A percentile compares a stretch with the other conserved stretches of the same genome.
Evolutionary conservation across 495 filamentous ascomycete genomes (phyloP).

Genomic region (Penicillium riverlandense): DNA sequence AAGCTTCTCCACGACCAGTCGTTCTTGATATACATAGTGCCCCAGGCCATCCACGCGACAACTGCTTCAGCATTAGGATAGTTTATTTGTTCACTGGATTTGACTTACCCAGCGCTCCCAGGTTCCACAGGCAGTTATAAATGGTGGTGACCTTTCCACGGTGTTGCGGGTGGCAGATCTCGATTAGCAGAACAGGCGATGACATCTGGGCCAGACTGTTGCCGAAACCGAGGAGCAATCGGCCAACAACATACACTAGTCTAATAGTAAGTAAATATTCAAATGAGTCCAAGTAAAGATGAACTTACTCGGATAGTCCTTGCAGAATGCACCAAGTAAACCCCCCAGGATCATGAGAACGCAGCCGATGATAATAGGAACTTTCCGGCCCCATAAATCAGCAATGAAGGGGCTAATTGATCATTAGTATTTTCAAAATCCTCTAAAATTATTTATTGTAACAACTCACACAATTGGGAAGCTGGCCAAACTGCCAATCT

Average conservation of each 20-base stretch:
- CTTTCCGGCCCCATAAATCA: constrained; percentile 51
- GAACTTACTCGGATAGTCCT: constrained; percentile 28
- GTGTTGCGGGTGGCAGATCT: constrained; percentile 56
- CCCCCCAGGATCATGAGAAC: constrained; percentile 55
- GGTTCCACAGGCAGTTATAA: constrained; percentile 59
- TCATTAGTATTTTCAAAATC: background rate
- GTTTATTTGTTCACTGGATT: background rate
- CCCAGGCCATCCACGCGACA: constrained; percentile 12
- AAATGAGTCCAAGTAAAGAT: too few relatives aligned
- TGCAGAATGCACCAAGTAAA: constrained; percentile 43
- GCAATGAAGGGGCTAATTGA: constrained; percentile 39
- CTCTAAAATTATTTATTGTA: too few relatives aligned
- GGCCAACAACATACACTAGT: constrained; percentile 15
- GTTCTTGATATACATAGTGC: constrained; percentile 21
- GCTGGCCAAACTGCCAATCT: constrained; percentile 54
- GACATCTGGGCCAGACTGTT: constrained; percentile 53
- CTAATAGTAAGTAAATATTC: background rate
- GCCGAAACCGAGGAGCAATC: constrained; percentile 51
- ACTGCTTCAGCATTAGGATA: constrained; percentile 1
- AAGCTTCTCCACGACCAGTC: constrained; percentile 41
- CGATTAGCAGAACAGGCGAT: constrained; percentile 55
- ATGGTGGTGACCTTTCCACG: constrained; percentile 56
- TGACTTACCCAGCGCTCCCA: constrained; percentile 38
- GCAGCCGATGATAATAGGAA: constrained; percentile 52
- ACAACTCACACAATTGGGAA: constrained; percentile 52